phyloP scores from a whole-genome alignment of 2,329 filamentous ascomycete species.

The Colletotrichum cereale region DNA sequence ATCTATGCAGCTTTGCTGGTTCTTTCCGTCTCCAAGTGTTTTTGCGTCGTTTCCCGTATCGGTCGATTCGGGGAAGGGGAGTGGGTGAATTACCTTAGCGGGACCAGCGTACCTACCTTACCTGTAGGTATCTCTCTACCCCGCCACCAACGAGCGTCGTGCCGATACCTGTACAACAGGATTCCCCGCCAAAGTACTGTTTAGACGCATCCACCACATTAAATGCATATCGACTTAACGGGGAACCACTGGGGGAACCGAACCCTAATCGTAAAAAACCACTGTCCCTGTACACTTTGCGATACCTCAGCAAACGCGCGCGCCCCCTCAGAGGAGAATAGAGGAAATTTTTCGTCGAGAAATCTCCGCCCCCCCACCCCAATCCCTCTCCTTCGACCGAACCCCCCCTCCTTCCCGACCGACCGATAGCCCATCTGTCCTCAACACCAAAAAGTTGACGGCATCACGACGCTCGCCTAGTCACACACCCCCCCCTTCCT shows the following conservation, averaged over 20 bases:
- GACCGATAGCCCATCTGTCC: conserved; percentile 34
- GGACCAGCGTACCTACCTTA: neutral
- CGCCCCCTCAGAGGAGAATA: conserved; percentile 11
- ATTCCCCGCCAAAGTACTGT: conserved; percentile 28
- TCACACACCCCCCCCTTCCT: neutral
- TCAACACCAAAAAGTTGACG: conserved; percentile 30
- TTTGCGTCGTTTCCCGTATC: neutral
- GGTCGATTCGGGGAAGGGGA: neutral
- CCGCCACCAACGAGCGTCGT: no score
- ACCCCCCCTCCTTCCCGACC: conserved; percentile 17
- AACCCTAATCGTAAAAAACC: conserved; percentile 51
- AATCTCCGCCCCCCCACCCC: conserved; percentile 30
- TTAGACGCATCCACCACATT: neutral
- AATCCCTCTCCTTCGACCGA: conserved; percentile 14
- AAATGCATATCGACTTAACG: conserved; percentile 14
- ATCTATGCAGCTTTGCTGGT: conserved; percentile 23
- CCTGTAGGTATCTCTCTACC: no score
- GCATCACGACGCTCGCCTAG: conserved; percentile 11
- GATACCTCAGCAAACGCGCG: conserved; percentile 23
- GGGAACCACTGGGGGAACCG: conserved; percentile 6
- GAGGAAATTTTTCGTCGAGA: conserved; percentile 37
- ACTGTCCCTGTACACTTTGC: neutral
- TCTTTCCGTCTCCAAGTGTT: neutral
- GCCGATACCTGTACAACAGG: neutral
- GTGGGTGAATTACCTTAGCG: conserved; percentile 26